These are phyloP conservation scores for Ogataea henricii DNA, from an alignment of 805 yeast genomes.

Conservation along the genomic window DNA sequence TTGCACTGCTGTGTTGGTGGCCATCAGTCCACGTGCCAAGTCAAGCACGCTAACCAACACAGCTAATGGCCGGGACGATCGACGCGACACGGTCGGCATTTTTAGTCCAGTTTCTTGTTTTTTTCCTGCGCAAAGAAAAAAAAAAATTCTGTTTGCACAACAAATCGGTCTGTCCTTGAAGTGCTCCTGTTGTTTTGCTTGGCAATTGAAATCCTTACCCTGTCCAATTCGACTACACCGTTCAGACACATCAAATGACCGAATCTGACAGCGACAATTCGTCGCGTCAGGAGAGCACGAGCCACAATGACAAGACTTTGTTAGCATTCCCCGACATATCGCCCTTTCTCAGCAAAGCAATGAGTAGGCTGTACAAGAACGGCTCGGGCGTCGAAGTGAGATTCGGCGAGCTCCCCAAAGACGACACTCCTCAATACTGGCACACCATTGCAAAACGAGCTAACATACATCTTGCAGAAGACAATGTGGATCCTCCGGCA, in stretches of 20 bases:
- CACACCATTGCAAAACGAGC: constrained; percentile 32
- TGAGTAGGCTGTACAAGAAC: constrained; percentile 23
- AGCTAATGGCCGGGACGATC: too few species aligned
- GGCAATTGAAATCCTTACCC: background rate
- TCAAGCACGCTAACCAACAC: too few species aligned
- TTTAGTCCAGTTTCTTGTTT: background rate
- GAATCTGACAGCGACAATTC: background rate
- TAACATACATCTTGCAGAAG: constrained; percentile 24
- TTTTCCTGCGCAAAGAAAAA: background rate
- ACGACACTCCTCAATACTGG: constrained; percentile 30
- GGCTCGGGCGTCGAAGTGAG: constrained; percentile 18
- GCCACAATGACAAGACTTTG: constrained; percentile 9
- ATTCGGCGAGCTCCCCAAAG: constrained; percentile 13
- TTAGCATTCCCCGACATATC: constrained; percentile 20
- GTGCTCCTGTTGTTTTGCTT: background rate
- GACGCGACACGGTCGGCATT: constrained; percentile 6
- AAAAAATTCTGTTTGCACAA: background rate
- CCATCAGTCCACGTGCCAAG: too few species aligned
- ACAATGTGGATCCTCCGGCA: background rate
- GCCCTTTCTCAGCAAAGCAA: constrained; percentile 29
- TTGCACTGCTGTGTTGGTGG: too few species aligned
- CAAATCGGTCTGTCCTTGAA: background rate
- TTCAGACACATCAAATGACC: background rate
- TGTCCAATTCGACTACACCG: background rate
- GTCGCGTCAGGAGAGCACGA: constrained; percentile 1